These are phyloP conservation scores for Astragalus glycyphyllos DNA, from an alignment of 306 rosid genomes.

Conservation along the genomic window DNA sequence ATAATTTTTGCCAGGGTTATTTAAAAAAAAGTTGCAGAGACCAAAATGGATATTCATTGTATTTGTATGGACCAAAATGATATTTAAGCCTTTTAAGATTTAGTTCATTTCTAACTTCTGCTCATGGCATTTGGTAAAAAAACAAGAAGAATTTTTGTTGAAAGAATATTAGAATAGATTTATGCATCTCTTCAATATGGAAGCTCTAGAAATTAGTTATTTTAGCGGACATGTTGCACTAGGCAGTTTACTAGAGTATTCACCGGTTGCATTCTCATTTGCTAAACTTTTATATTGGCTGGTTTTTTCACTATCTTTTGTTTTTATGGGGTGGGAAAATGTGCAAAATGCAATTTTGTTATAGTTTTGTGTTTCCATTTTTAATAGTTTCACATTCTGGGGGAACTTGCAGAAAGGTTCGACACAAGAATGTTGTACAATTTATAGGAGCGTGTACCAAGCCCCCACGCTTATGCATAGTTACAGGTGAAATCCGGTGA, in stretches of 20 bases:
- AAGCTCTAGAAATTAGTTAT: constrained; percentile 25
- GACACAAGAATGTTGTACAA: constrained; percentile 98
- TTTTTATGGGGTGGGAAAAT: not conserved
- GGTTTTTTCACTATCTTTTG: constrained; percentile 1
- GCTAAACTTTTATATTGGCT: not conserved
- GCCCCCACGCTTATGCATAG: constrained; percentile 85
- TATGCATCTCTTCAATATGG: constrained; percentile 4
- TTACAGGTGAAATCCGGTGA: constrained; percentile 72
- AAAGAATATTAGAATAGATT: not conserved
- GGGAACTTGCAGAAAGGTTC: constrained; percentile 85
- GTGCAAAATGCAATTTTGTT: constrained; percentile 3
- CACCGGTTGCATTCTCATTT: constrained; percentile 14
- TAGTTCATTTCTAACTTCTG: constrained; percentile 8
- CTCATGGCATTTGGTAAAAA: constrained; percentile 14
- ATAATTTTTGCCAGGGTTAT: no score
- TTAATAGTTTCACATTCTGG: not conserved
- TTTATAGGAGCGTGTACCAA: constrained; percentile 99
- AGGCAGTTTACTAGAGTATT: not conserved
- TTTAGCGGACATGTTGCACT: not conserved
- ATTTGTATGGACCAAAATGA: no score
- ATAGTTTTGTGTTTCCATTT: constrained; percentile 8
- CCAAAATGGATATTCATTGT: no score
- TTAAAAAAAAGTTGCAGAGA: no score
- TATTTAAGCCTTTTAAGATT: no score
- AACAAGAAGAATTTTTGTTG: not conserved